These are phyloP conservation scores for Tylopilus vinaceipallidus DNA, from an alignment of 768 basidiomycete genomes.

Conservation along the genomic window DNA sequence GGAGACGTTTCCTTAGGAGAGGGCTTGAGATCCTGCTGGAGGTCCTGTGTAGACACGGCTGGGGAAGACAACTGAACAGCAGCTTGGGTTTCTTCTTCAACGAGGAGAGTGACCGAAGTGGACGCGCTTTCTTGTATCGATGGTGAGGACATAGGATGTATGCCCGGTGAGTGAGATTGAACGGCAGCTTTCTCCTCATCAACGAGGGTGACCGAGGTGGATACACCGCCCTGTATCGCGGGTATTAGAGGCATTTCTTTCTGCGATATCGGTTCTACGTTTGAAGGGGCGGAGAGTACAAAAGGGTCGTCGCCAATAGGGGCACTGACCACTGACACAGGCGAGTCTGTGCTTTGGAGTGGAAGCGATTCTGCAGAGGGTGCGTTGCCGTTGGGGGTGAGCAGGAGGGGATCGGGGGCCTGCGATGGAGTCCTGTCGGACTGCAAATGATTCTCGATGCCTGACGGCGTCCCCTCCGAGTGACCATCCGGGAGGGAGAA, in stretches of 20 bases:
- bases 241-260: not conserved
- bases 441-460: not conserved
- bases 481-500: not conserved
- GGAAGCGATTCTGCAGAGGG: not conserved
- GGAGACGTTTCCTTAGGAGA: not conserved
- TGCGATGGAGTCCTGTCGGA: not conserved
- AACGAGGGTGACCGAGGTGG: constrained; percentile 7
- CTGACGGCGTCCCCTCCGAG: not conserved
- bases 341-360: not conserved
- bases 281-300: not conserved
- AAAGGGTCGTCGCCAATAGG: constrained; percentile 11
- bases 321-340: not conserved
- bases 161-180: constrained; percentile 12
- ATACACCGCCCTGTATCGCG: constrained; percentile 4
- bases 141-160: constrained; percentile 11
- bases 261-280: not conserved
- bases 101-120: constrained; percentile 8
- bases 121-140: constrained; percentile 5
- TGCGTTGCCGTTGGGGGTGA: not conserved
- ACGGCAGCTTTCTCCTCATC: constrained; percentile 9
- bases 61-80: constrained; percentile 13
- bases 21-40: constrained; percentile 1
- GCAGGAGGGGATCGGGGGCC: not conserved
- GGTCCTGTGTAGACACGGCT: constrained; percentile 19
- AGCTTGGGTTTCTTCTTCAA: constrained; percentile 9